Evolutionary conservation across 2,329 filamentous ascomycete species (phyloP).

Genomic region (Coniosporium tulheliwenetii): DNA sequence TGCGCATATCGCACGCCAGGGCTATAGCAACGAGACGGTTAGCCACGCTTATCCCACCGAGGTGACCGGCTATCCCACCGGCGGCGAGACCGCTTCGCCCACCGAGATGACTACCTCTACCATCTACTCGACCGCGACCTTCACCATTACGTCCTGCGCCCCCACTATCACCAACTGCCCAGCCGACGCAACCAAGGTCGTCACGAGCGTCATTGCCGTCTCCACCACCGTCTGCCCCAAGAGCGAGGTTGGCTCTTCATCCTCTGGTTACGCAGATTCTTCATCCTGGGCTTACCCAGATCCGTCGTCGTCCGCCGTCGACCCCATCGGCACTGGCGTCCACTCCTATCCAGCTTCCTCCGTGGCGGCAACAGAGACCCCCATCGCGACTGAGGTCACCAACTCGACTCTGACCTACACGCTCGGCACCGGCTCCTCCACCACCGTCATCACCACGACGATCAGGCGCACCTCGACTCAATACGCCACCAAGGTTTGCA

Average conservation of each 20-base stretch:
- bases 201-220: constrained; percentile 2
- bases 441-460: constrained; percentile 17
- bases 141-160: constrained; percentile 11
- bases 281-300: background rate
- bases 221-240: background rate
- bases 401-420: constrained; percentile 19
- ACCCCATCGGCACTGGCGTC: background rate
- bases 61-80: constrained; percentile 1
- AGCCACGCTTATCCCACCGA: background rate
- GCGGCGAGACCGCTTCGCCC: background rate
- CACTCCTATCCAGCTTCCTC: background rate
- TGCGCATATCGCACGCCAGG: background rate
- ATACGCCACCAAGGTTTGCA: constrained; percentile 9
- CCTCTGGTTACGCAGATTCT: background rate
- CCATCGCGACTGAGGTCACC: constrained; percentile 5
- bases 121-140: constrained; percentile 4
- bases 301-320: background rate
- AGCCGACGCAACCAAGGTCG: constrained; percentile 4
- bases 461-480: constrained; percentile 16
- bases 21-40: background rate
- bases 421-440: constrained; percentile 15
- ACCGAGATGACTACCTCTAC: constrained; percentile 1
- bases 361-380: background rate
- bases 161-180: constrained; percentile 10
- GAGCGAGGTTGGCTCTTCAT: background rate